phyloP scores from a whole-genome alignment of 768 basidiomycete species.

The Agrocybe pediades region DNA sequence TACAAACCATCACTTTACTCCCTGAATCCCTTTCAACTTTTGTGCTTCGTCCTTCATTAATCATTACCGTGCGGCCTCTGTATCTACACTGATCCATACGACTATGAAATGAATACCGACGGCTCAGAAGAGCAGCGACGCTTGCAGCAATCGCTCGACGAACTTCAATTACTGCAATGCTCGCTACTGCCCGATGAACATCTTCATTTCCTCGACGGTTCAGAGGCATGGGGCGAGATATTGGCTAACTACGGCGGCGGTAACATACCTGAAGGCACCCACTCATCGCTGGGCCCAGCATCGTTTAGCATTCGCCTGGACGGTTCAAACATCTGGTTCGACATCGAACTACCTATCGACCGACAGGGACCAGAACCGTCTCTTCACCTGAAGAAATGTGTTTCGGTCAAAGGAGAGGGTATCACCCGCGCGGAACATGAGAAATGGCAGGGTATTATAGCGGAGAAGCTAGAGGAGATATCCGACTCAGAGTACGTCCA shows the following conservation, averaged over 20 bases:
- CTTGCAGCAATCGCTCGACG: conserved; percentile 32
- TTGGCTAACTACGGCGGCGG: conserved; percentile 16
- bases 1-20: too few species aligned
- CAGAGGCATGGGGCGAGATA: conserved; percentile 26
- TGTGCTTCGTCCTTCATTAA: too few species aligned
- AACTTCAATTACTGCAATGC: conserved; percentile 59
- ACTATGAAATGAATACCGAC: background rate
- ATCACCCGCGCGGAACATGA: conserved; percentile 50
- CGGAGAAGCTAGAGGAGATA: conserved; percentile 36
- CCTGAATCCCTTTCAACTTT: too few species aligned
- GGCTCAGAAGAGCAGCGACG: background rate
- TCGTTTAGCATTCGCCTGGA: conserved; percentile 34
- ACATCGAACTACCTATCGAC: conserved; percentile 25
- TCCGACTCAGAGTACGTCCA: conserved; percentile 31
- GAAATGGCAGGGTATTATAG: conserved; percentile 44
- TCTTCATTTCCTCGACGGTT: conserved; percentile 45
- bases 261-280: background rate
- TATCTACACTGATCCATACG: background rate
- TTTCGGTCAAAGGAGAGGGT: conserved; percentile 49
- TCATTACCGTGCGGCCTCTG: background rate
- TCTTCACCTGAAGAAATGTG: background rate
- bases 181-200: conserved; percentile 66
- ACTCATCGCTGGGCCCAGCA: background rate
- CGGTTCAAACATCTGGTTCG: conserved; percentile 35
- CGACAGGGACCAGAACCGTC: background rate